Percentiles rank a stretch among this genome's conserved stretches.
Conservation (phyloP, 305 asterid species). For the Rubia peregrina region DNA sequence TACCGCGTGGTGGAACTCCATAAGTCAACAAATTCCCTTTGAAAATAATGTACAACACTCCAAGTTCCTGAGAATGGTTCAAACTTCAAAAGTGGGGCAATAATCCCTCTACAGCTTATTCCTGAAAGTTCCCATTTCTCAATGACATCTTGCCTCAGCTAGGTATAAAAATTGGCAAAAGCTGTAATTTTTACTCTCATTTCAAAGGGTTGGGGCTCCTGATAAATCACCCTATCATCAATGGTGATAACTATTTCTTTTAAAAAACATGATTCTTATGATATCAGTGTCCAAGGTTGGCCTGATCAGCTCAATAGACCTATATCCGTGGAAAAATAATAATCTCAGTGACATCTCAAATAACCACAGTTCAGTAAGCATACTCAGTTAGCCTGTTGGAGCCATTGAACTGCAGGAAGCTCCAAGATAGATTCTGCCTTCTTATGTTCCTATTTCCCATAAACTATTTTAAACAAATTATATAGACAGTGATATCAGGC, state of each 20-base stretch:
- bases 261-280: background rate
- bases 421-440: slow-evolving; percentile 69
- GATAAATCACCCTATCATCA: no score
- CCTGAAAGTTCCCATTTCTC: background rate
- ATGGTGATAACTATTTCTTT: no score
- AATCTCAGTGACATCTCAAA: slow-evolving; percentile 54
- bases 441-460: slow-evolving; percentile 22
- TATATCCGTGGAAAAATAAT: slow-evolving; percentile 21
- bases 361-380: slow-evolving; percentile 57
- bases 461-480: slow-evolving; percentile 45
- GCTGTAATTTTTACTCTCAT: no score
- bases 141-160: no score
- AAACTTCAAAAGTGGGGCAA: background rate
- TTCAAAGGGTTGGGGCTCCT: no score
- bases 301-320: background rate
- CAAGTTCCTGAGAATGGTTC: slow-evolving; percentile 18
- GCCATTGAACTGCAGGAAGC: slow-evolving; percentile 59
- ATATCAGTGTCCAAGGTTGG: background rate
- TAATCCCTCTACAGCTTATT: background rate
- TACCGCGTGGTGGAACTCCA: no score
- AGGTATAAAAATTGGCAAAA: no score
- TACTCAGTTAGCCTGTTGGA: slow-evolving; percentile 77
- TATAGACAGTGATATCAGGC: slow-evolving; percentile 72
- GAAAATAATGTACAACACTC: no score
- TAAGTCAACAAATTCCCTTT: no score